These are phyloP conservation scores for Cynara cardunculus DNA, from an alignment of 129 eudicot genomes.

Conservation along the genomic window DNA sequence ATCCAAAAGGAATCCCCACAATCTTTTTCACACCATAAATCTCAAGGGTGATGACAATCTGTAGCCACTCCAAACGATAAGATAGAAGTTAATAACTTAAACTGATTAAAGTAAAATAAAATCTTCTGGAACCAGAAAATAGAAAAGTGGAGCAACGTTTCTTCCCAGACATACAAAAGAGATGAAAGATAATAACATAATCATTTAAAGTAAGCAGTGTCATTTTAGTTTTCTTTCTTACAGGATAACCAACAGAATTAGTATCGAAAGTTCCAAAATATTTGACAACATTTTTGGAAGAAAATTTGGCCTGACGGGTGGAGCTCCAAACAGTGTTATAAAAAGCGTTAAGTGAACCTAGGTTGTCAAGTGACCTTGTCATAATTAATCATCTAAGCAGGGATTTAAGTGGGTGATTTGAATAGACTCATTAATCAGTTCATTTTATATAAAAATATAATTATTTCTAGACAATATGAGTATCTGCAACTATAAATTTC, in stretches of 20 bases:
- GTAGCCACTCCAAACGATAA: constrained; percentile 29
- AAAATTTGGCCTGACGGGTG: not conserved
- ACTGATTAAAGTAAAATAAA: not conserved
- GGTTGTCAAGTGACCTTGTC: not conserved
- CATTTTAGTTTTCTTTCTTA: not conserved
- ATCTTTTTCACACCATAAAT: constrained; percentile 94
- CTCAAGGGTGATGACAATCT: constrained; percentile 96
- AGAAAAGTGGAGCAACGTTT: not conserved
- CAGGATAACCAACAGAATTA: not conserved
- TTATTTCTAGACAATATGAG: not conserved
- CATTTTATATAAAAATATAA: too few species aligned
- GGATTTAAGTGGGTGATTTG: not conserved
- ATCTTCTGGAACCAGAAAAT: not conserved
- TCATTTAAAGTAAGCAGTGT: not conserved
- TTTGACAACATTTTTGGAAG: not conserved
- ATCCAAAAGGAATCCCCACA: constrained; percentile 95
- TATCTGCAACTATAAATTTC: too few species aligned
- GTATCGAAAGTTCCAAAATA: not conserved
- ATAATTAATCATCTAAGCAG: not conserved
- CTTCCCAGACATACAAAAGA: not conserved
- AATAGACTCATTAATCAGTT: not conserved
- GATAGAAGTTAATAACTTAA: constrained; percentile 1
- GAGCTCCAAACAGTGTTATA: not conserved
- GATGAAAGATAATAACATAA: not conserved
- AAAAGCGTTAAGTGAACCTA: not conserved